These are phyloP conservation scores for Boletus huronensis DNA, from an alignment of 768 basidiomycete species.

Conservation along the genomic window DNA sequence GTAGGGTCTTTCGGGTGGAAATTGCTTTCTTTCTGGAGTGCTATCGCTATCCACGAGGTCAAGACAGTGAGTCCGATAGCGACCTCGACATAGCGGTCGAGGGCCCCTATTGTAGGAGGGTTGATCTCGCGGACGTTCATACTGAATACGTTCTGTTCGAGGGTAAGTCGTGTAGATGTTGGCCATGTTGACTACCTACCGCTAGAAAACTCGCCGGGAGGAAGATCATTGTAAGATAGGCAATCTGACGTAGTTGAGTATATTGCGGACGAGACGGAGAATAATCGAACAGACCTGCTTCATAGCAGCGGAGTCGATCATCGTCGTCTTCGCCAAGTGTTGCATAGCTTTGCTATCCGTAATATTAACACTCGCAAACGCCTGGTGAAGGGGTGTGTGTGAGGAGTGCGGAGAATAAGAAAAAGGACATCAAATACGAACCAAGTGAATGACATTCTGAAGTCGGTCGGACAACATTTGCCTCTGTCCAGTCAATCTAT, in stretches of 20 bases:
- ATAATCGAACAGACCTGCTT: slow-evolving; percentile 26
- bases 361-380: slow-evolving; percentile 58
- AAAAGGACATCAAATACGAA: slow-evolving; percentile 7
- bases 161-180: slow-evolving; percentile 4
- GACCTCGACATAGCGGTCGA: slow-evolving; percentile 38
- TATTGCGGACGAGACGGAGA: neutral
- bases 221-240: slow-evolving; percentile 60
- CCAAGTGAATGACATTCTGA: slow-evolving; percentile 35
- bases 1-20: slow-evolving; percentile 6
- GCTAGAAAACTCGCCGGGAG: slow-evolving; percentile 48
- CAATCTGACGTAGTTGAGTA: slow-evolving; percentile 27
- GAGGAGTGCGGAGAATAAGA: neutral
- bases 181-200: slow-evolving; percentile 12
- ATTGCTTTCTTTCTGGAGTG: slow-evolving; percentile 38
- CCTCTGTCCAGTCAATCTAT: slow-evolving; percentile 38
- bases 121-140: slow-evolving; percentile 33
- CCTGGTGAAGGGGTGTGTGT: slow-evolving; percentile 33
- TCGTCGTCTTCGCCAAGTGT: slow-evolving; percentile 43
- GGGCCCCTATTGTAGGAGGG: slow-evolving; percentile 20
- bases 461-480: slow-evolving; percentile 32
- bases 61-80: slow-evolving; percentile 47
- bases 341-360: slow-evolving; percentile 50
- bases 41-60: slow-evolving; percentile 55
- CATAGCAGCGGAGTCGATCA: slow-evolving; percentile 41
- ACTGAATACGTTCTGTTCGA: slow-evolving; percentile 30